These are phyloP conservation scores for Kernera saxatilis DNA, from an alignment of 345 rosid species.

Conservation along the genomic window DNA sequence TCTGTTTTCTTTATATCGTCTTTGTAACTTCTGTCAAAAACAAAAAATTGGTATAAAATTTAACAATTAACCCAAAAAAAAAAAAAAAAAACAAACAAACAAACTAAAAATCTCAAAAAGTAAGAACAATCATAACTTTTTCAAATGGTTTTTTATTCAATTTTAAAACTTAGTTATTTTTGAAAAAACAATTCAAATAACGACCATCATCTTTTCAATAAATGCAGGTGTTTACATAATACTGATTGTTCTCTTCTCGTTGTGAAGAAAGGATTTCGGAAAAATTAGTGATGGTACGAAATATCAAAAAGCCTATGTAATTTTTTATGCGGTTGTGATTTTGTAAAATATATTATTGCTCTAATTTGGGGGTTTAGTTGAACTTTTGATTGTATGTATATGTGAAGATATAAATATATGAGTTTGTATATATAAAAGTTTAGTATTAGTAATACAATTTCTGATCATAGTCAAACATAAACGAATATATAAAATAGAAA, in stretches of 20 bases:
- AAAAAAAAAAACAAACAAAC: too few species aligned
- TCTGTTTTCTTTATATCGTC: too few species aligned
- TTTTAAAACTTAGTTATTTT: background rate
- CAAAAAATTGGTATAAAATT: too few species aligned
- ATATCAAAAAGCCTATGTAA: background rate
- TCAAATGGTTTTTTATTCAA: background rate
- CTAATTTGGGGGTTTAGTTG: constrained; percentile 28
- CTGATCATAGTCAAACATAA: too few species aligned
- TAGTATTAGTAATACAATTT: too few species aligned
- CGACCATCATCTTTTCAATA: background rate
- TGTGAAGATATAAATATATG: too few species aligned
- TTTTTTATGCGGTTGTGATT: background rate
- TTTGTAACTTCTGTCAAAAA: too few species aligned
- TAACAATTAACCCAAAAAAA: too few species aligned
- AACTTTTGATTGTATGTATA: background rate
- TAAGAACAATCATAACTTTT: background rate
- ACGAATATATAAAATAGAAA: too few species aligned
- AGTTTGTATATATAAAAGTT: too few species aligned
- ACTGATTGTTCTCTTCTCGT: constrained; percentile 8
- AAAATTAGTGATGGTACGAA: background rate
- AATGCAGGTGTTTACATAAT: constrained; percentile 18
- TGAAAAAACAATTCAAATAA: background rate
- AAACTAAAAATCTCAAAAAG: constrained; percentile 28
- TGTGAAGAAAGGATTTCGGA: background rate
- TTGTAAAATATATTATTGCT: constrained; percentile 1